A percentile compares a stretch with the other conserved stretches of the same genome.
These are phyloP conservation scores for Suhomyces bokatorum DNA, from an alignment of 1,139 yeast species.

Conservation along the genomic window DNA sequence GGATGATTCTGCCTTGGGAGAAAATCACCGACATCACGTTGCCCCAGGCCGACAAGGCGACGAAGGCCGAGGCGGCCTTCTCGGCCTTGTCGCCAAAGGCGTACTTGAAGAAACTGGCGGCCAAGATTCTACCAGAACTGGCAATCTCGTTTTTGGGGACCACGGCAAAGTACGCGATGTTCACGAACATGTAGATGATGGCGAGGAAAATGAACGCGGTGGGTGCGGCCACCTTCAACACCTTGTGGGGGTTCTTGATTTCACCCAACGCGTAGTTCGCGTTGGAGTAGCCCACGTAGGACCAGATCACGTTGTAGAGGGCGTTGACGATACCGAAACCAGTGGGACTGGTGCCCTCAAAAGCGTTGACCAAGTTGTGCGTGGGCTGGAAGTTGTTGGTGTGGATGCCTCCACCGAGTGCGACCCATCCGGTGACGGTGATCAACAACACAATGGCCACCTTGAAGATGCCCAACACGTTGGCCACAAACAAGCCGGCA, in stretches of 20 bases:
- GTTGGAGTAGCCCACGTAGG: constrained; percentile 72
- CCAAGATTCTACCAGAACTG: constrained; percentile 45
- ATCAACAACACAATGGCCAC: constrained; percentile 66
- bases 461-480: constrained; percentile 70
- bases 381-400: constrained; percentile 50
- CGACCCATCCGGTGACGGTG: constrained; percentile 79
- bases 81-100: constrained; percentile 50
- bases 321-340: constrained; percentile 80
- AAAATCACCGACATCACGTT: constrained; percentile 51
- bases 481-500: constrained; percentile 67
- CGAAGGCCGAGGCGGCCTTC: constrained; percentile 50
- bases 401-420: constrained; percentile 68
- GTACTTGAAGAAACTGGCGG: constrained; percentile 46
- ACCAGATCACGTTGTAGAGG: constrained; percentile 78
- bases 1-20: constrained; percentile 52
- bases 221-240: constrained; percentile 48
- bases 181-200: constrained; percentile 66
- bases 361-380: constrained; percentile 62
- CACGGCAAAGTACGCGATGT: constrained; percentile 58
- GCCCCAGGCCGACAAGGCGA: constrained; percentile 52
- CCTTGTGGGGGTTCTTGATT: constrained; percentile 54
- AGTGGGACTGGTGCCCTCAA: constrained; percentile 58
- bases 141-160: constrained; percentile 49
- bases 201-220: constrained; percentile 59
- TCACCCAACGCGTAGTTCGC: constrained; percentile 84